Evolutionary conservation across 768 basidiomycete species (phyloP).

Genomic region (Lenzites betulinus): DNA sequence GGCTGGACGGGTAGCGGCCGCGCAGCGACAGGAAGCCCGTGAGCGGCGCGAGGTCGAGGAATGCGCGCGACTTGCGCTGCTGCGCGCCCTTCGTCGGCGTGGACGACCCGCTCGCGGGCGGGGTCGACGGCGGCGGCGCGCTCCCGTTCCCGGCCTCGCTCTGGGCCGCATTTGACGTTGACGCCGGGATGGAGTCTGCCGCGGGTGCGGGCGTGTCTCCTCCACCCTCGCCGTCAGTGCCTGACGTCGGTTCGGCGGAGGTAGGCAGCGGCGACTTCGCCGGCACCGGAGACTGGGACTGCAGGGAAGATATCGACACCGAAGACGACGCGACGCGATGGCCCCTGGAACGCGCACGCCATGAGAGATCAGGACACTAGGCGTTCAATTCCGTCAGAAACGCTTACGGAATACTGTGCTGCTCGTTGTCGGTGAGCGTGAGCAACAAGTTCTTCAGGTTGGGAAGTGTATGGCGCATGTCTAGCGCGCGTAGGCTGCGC

Average conservation of each 20-base stretch:
- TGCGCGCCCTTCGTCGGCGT: slow-evolving; percentile 51
- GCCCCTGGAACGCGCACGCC: slow-evolving; percentile 7
- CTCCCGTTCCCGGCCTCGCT: slow-evolving; percentile 6
- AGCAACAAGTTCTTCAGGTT: slow-evolving; percentile 94
- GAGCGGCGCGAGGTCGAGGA: slow-evolving; percentile 64
- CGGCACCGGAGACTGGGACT: slow-evolving; percentile 21
- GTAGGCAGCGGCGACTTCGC: slow-evolving; percentile 14
- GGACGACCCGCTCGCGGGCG: slow-evolving; percentile 55
- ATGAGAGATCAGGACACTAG: background rate
- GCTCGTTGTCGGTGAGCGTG: slow-evolving; percentile 76
- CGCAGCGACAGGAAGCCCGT: slow-evolving; percentile 65
- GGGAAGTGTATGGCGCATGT: slow-evolving; percentile 94
- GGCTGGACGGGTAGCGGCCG: slow-evolving; percentile 55
- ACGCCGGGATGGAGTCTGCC: background rate
- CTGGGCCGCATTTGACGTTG: background rate
- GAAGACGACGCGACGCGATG: slow-evolving; percentile 18
- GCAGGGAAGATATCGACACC: slow-evolving; percentile 26
- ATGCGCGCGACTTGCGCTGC: slow-evolving; percentile 33
- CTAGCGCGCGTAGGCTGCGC: slow-evolving; percentile 83
- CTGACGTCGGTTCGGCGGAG: slow-evolving; percentile 5
- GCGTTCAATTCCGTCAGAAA: slow-evolving; percentile 4
- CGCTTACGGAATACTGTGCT: slow-evolving; percentile 47
- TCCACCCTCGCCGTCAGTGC: background rate
- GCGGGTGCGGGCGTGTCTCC: background rate
- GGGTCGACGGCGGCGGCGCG: slow-evolving; percentile 31